phyloP scores from a whole-genome alignment of 495 filamentous ascomycete species.

The Tirmania nivea region DNA sequence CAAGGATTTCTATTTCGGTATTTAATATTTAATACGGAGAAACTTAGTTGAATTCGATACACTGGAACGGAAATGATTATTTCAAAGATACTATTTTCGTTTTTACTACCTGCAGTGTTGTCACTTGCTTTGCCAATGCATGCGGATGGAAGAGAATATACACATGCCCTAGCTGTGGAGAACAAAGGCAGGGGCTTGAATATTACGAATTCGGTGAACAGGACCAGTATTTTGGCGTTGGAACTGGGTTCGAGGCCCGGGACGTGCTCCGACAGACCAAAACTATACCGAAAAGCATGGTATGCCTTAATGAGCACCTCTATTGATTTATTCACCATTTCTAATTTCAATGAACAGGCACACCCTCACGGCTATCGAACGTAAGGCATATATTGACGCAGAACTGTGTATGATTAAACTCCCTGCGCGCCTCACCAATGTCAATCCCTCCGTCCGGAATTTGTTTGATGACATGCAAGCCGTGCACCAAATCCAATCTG shows the following conservation, averaged over 20 bases:
- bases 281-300: not conserved
- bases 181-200: not conserved
- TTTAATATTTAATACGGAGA: not conserved
- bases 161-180: not conserved
- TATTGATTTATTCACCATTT: not conserved
- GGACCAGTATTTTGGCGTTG: too few relatives aligned
- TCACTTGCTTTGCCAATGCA: not conserved
- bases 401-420: not conserved
- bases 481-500: constrained; percentile 12
- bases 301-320: not conserved
- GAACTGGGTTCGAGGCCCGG: not conserved
- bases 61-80: not conserved
- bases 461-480: constrained; percentile 26
- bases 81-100: not conserved
- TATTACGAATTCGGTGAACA: too few relatives aligned
- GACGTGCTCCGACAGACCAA: not conserved
- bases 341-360: not conserved
- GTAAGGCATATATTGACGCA: constrained; percentile 1
- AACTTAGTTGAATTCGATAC: not conserved
- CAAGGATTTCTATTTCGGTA: not conserved
- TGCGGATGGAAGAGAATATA: not conserved
- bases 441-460: not conserved
- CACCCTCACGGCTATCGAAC: constrained; percentile 1
- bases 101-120: not conserved
- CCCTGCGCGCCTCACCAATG: not conserved